Conservation (phyloP, 2,329 filamentous ascomycete genomes). For the Sporothrix mexicana region DNA sequence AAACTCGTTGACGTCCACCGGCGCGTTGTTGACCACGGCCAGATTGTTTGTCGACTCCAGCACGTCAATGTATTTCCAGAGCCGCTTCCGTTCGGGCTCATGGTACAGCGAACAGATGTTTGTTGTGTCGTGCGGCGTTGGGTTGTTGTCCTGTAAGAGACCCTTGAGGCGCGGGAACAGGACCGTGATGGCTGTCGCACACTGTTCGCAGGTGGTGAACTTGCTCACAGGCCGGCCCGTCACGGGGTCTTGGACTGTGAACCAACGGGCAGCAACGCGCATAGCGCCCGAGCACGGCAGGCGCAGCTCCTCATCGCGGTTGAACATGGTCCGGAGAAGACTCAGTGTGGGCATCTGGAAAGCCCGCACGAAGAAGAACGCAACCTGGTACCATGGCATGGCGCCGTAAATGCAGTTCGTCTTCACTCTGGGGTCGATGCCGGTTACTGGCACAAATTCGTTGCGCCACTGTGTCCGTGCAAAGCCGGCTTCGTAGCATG, state of each 20-base stretch:
- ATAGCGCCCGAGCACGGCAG: constrained; percentile 64
- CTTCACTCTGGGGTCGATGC: constrained; percentile 61
- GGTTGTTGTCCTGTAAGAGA: constrained; percentile 63
- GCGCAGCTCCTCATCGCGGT: constrained; percentile 59
- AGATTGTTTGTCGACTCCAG: constrained; percentile 63
- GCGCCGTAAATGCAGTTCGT: constrained; percentile 80
- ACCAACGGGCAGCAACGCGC: constrained; percentile 70
- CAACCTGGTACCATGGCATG: constrained; percentile 79
- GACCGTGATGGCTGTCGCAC: constrained; percentile 72
- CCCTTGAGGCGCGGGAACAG: constrained; percentile 75
- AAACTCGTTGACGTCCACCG: constrained; percentile 66
- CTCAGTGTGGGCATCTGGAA: constrained; percentile 69
- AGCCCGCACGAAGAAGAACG: constrained; percentile 80
- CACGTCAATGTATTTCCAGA: constrained; percentile 65
- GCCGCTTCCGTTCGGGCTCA: constrained; percentile 56
- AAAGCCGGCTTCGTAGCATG: constrained; percentile 76
- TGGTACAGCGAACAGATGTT: constrained; percentile 74
- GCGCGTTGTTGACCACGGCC: constrained; percentile 51
- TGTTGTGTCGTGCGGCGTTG: constrained; percentile 52
- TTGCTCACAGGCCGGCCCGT: constrained; percentile 67
- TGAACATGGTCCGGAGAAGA: constrained; percentile 72
- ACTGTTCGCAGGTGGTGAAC: constrained; percentile 78
- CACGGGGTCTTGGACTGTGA: constrained; percentile 72
- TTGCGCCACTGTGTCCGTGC: constrained; percentile 69
- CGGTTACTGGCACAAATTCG: constrained; percentile 67